Conservation (phyloP, 768 basidiomycete genomes). For the Phylloporus scabripes region DNA sequence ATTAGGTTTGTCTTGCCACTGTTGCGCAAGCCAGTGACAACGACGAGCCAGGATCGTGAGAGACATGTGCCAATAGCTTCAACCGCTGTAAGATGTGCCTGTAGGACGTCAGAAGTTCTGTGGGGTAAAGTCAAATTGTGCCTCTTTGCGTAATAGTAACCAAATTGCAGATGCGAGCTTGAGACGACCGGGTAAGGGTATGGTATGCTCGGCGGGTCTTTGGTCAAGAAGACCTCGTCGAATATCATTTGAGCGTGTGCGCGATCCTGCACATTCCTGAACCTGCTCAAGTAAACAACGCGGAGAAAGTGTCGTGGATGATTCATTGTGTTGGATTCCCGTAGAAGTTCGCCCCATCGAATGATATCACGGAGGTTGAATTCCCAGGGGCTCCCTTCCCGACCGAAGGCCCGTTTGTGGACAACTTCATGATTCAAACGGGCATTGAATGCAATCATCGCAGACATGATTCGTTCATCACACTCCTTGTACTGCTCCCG, state of each 20-base stretch:
- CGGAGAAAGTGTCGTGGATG: conserved; percentile 63
- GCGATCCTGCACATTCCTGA: conserved; percentile 71
- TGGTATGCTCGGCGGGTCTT: conserved; percentile 34
- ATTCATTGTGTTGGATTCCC: conserved; percentile 23
- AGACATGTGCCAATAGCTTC: conserved; percentile 75
- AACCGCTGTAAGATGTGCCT: conserved; percentile 56
- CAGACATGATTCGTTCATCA: conserved; percentile 46
- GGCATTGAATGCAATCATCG: conserved; percentile 82
- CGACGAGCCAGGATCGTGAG: conserved; percentile 79
- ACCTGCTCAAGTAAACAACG: conserved; percentile 79
- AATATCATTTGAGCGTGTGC: conserved; percentile 47
- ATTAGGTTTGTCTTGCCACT: conserved; percentile 80
- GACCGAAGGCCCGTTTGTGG: conserved; percentile 59
- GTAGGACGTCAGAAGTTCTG: conserved; percentile 50
- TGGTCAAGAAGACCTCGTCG: conserved; percentile 42
- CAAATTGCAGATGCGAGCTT: conserved; percentile 54
- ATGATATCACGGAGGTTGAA: conserved; percentile 95
- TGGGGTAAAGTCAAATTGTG: conserved; percentile 25
- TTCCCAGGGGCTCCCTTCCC: conserved; percentile 90
- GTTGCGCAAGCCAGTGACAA: conserved; percentile 68
- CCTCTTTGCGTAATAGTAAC: conserved; percentile 47
- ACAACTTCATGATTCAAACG: conserved; percentile 64
- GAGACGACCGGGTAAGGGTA: conserved; percentile 36
- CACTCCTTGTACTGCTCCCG: conserved; percentile 63
- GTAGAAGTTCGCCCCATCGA: conserved; percentile 71